phyloP scores from a whole-genome alignment of 2,329 filamentous ascomycete genomes.

The Sarocladiaceae sp. region DNA sequence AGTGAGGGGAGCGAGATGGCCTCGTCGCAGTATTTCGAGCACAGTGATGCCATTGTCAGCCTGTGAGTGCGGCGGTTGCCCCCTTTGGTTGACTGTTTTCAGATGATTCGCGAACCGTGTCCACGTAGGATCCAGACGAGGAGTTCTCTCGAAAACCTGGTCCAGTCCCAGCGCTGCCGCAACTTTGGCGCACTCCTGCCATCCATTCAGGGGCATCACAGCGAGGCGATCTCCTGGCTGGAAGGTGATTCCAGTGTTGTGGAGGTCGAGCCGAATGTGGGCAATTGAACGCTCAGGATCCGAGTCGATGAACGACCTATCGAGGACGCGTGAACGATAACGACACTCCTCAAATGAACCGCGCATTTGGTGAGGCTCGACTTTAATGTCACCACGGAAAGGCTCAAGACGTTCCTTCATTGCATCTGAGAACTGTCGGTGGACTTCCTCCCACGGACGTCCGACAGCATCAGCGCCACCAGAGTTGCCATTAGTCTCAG shows the following conservation, averaged over 20 bases:
- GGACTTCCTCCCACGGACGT: conserved; percentile 44
- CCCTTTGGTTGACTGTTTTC: not conserved
- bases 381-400: conserved; percentile 36
- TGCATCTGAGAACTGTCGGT: conserved; percentile 43
- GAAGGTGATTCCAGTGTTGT: conserved; percentile 47
- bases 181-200: conserved; percentile 49
- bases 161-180: conserved; percentile 44
- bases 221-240: conserved; percentile 46
- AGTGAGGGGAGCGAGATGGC: conserved; percentile 45
- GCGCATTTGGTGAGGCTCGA: conserved; percentile 48
- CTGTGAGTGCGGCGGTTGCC: conserved; percentile 26
- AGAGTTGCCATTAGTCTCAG: conserved; percentile 45
- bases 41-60: conserved; percentile 24
- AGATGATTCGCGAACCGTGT: conserved; percentile 41
- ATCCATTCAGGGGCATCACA: conserved; percentile 48
- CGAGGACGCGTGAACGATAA: conserved; percentile 39
- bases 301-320: conserved; percentile 37
- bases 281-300: conserved; percentile 40
- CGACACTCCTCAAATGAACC: conserved; percentile 49
- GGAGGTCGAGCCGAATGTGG: conserved; percentile 44
- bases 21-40: conserved; percentile 42
- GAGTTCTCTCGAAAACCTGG: conserved; percentile 34
- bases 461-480: conserved; percentile 33
- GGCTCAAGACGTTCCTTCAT: conserved; percentile 49
- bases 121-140: conserved; percentile 36